Percentiles rank a stretch among this genome's conserved stretches.
phyloP scores from a whole-genome alignment of 202 grass and related monocot species.

The Saccharum hybrid region DNA sequence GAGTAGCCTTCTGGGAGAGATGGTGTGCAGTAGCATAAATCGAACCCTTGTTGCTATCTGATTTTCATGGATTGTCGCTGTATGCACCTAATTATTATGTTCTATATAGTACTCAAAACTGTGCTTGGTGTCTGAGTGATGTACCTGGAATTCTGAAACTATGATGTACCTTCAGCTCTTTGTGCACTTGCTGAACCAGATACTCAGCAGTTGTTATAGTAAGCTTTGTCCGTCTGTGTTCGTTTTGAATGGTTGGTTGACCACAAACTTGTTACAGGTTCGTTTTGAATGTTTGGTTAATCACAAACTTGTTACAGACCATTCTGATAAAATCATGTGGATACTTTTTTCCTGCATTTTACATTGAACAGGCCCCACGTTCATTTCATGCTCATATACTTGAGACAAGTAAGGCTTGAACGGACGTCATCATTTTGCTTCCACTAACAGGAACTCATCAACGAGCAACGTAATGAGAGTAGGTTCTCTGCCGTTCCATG shows the following conservation, averaged over 20 bases:
- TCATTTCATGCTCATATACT: no score
- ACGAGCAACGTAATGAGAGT: no score
- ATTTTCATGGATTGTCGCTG: conserved; percentile 8
- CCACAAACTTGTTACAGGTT: background rate
- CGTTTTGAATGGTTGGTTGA: background rate
- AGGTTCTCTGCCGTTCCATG: no score
- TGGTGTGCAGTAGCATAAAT: conserved; percentile 41
- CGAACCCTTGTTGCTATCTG: background rate
- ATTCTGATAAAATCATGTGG: no score
- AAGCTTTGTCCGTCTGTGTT: background rate
- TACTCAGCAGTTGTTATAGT: background rate
- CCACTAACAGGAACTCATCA: no score
- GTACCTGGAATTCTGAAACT: background rate
- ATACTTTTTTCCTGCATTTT: no score
- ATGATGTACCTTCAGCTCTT: background rate
- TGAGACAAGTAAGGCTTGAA: no score
- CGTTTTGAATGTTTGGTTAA: no score
- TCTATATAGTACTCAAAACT: background rate
- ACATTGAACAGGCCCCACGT: no score
- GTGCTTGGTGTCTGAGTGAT: background rate
- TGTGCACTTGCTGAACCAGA: background rate
- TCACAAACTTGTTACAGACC: no score
- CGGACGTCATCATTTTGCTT: no score
- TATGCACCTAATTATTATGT: background rate
- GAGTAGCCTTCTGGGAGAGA: conserved; percentile 9